Conservation (phyloP, 495 filamentous ascomycete species). For the Pyrenula aspistea region DNA sequence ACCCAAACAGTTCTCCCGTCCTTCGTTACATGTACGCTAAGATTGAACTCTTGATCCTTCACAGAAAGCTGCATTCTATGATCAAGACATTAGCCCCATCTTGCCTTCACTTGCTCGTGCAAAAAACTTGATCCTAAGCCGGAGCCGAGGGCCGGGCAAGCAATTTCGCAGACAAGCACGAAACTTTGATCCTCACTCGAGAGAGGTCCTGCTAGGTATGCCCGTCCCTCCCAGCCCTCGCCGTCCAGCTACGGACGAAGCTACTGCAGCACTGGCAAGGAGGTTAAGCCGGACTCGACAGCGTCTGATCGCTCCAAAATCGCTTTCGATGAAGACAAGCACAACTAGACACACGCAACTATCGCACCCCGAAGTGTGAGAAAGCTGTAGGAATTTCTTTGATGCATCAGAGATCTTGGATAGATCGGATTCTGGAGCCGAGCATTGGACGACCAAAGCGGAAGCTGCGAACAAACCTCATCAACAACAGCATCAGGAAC, state of each 20-base stretch:
- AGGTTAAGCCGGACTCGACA: neutral
- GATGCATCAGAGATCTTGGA: neutral
- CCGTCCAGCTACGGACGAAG: slow-evolving; percentile 2
- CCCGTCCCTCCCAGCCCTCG: neutral
- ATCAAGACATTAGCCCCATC: neutral
- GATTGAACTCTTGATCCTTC: neutral
- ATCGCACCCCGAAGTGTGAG: neutral
- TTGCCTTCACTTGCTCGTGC: neutral
- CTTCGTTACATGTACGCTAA: neutral
- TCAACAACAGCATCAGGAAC: neutral
- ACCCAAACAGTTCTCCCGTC: neutral
- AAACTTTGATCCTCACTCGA: slow-evolving; percentile 92
- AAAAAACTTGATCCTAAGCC: neutral
- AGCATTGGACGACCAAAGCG: neutral
- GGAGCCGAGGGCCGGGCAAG: neutral
- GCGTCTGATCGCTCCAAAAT: neutral
- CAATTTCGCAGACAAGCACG: slow-evolving; percentile 61
- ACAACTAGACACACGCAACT: neutral
- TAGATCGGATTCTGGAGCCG: neutral
- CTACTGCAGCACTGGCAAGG: neutral
- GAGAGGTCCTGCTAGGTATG: slow-evolving; percentile 63
- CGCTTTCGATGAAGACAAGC: neutral
- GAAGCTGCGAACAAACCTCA: slow-evolving; percentile 1
- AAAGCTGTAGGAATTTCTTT: neutral
- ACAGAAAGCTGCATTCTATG: neutral